Evolutionary conservation across 2,329 filamentous ascomycete species (phyloP), one percentile per base, ranked within the genome.

Genomic region (Graphiopsis chlorocephala): DNA sequence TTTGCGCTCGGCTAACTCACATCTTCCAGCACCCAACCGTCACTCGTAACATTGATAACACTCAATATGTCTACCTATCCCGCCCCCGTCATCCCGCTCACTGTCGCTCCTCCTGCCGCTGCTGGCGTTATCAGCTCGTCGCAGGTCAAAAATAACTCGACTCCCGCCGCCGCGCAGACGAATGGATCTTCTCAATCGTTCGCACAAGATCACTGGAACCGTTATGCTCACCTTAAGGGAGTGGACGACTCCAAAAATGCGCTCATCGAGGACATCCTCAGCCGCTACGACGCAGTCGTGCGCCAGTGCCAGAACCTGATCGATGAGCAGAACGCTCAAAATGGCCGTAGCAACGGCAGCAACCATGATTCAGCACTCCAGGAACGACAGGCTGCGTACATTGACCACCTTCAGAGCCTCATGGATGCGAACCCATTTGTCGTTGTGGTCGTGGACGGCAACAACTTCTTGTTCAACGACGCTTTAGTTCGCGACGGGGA

Each of bases 361-460:
- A 53, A 29, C 17, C 42, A 70, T 20, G 31, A 63, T 31, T 35
- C 29, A n/a, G 20, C n/a, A 23, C 11, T 65, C 8, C 71, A 69
- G 66, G 70, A 74, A 63, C 64, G 70, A 14, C 58, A 66, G 1
- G 72, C 71, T 29, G 70, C 74, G 31, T 25, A 38, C 31, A 38
- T 56, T 7, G 11, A 3, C n/a, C 26, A 62, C 33, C n/a, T 58
- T 12, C 45, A 65, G 45, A 35, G n/a, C 57, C 15, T 47, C 31
- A 68, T 80, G 74, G 75, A 84, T 26, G 80, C 81, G 29, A 84
- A 85, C 66, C 82, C 85, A 0, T 88, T 87, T 68, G 83, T 85
- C 3, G 77, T 88, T 3, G 82, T 88, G 17, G 76, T 89, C 1
- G 78, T 89, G 23, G 86, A 89, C 66, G 87, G 86, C 23, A 85